Base-by-base conservation (phyloP, 176 grass and related monocot species). In the Oryza glumipatula region DNA sequence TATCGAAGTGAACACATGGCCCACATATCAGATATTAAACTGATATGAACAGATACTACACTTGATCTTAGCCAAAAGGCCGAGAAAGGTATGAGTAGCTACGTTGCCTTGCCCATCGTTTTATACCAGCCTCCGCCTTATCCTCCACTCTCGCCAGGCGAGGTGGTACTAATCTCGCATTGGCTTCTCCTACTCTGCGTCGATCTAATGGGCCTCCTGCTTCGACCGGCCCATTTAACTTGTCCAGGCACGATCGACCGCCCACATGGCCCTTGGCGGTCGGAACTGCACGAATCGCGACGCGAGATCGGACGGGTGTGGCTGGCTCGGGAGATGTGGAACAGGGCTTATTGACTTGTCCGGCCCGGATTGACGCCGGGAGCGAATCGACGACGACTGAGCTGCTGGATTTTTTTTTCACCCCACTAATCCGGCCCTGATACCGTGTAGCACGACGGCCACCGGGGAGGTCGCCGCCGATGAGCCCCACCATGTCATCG, bases 311-410 rank as follows among this genome's bases (percentile, higher is more conserved):
- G 9, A 77, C 33, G 52, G 74, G 6, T 39, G 11, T 7, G 11
- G 11, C 2, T 77, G 52, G 2, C 16, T 56, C 11, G 6, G 44
- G 38, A 22, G 21, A 10, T 52, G 35, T 10, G 12, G 26, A 23
- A 6, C 17, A 17, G 35, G 16, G 35, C 26, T 54, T 76, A 52
- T 73, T 82, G 78, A 90, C 79, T 82, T 56, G 52, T 36, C 12
- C 13, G n/a, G 70, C 64, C 17, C 60, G 4, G 35, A 76, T 45
- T 9, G 82, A 32, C 30, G 30, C 30, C 30, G 30, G 30, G 30
- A 32, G 30, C 30, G 30, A 32, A 32, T 32, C 30, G 30, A 32
- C 30, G 30, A 60, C 44, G 58, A 11, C 9, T 23, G 21, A 63
- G n/a, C 46, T 19, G 56, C 16, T 47, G 33, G 67, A 39, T 7